phyloP scores from a whole-genome alignment of 129 eudicot genomes.

The Lactuca saligna region DNA sequence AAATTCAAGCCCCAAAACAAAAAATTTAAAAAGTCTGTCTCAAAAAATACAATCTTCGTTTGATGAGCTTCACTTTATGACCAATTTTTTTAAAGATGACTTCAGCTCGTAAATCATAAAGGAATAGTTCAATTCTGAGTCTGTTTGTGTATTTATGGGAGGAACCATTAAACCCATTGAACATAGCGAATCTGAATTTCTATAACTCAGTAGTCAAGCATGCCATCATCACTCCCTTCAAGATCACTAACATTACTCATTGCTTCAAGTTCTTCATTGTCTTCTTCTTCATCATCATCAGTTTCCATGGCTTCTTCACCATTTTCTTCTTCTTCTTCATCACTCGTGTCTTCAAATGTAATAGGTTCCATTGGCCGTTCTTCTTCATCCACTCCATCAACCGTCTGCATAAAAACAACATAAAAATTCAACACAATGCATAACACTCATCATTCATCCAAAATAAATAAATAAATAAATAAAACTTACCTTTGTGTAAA shows the following conservation, averaged over 20 bases:
- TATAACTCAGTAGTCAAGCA: constrained; percentile 25
- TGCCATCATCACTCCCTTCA: constrained; percentile 53
- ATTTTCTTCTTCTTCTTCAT: constrained; percentile 40
- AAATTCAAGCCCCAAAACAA: too few relatives aligned
- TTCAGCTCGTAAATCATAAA: neutral
- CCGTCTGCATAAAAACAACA: constrained; percentile 34
- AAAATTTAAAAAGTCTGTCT: neutral
- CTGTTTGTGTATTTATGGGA: too few relatives aligned
- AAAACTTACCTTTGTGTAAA: constrained; percentile 66
- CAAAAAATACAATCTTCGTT: neutral
- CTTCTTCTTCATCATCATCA: constrained; percentile 57
- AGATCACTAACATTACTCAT: constrained; percentile 60
- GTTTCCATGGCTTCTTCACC: constrained; percentile 63
- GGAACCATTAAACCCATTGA: too few relatives aligned
- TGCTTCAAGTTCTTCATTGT: constrained; percentile 39
- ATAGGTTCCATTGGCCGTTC: constrained; percentile 39
- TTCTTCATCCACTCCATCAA: constrained; percentile 53
- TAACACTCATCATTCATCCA: neutral
- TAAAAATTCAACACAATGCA: neutral
- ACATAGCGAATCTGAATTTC: too few relatives aligned
- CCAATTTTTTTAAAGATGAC: too few relatives aligned
- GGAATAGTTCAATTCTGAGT: too few relatives aligned
- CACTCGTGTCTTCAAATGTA: constrained; percentile 67
- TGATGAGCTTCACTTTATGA: too few relatives aligned
- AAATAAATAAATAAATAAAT: neutral